Conservation (phyloP, 108 stramenopile genomes). For the Nitzschia sp. region DNA sequence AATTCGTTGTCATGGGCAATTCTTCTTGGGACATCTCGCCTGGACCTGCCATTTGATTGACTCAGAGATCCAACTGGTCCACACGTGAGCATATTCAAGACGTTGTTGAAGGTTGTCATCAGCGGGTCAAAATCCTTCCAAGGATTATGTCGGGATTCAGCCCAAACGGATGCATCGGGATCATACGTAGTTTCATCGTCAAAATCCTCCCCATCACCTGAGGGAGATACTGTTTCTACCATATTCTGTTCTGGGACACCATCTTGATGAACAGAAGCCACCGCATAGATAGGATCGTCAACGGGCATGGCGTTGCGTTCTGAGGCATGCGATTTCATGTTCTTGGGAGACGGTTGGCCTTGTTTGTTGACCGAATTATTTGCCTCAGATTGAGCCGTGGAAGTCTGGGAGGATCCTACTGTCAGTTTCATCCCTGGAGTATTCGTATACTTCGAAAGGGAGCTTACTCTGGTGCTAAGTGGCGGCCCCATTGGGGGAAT, state of each 20-base stretch:
- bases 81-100: slow-evolving; percentile 12
- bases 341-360: too few species aligned
- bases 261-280: too few species aligned
- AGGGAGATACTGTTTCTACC: not conserved
- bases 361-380: too few species aligned
- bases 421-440: too few species aligned
- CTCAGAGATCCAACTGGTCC: not conserved
- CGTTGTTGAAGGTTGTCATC: not conserved
- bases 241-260: too few species aligned
- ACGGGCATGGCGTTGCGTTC: too few species aligned
- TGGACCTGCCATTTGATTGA: not conserved
- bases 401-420: too few species aligned
- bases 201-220: not conserved
- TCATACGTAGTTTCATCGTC: slow-evolving; percentile 2
- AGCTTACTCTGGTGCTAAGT: not conserved
- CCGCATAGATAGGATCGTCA: too few species aligned
- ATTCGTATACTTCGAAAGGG: not conserved
- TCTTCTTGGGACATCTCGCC: not conserved
- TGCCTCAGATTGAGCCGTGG: too few species aligned
- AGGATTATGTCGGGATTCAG: not conserved
- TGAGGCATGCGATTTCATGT: too few species aligned
- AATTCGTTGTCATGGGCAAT: not conserved
- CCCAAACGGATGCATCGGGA: slow-evolving; percentile 1
- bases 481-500: not conserved
- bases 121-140: slow-evolving; percentile 13